Evolutionary conservation across 768 basidiomycete genomes (phyloP).

Genomic region (Amanita rimosa): DNA sequence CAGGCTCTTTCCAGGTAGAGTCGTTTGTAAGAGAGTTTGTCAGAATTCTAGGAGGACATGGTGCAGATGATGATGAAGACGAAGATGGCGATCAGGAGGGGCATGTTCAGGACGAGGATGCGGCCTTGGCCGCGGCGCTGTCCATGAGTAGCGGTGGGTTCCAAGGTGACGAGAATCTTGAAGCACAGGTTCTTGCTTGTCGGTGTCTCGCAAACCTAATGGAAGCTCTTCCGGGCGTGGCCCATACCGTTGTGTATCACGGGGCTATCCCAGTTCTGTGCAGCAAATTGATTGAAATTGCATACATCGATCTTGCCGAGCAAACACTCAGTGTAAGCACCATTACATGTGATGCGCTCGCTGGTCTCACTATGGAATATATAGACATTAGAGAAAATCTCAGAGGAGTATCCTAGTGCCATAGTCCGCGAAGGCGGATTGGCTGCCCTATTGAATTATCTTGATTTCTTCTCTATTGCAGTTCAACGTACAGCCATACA

Average conservation of each 20-base stretch:
- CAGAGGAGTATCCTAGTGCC: conserved; percentile 91
- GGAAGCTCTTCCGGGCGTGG: conserved; percentile 96
- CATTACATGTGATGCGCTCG: conserved; percentile 4
- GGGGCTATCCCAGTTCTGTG: conserved; percentile 98
- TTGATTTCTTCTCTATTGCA: conserved; percentile 98
- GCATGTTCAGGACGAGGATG: conserved; percentile 68
- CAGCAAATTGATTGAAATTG: conserved; percentile 94
- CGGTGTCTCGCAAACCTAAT: conserved; percentile 95
- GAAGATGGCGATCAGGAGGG: conserved; percentile 62
- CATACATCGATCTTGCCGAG: conserved; percentile 96
- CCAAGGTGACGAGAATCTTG: conserved; percentile 78
- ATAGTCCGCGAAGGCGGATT: conserved; percentile 96
- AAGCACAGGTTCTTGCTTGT: conserved; percentile 93
- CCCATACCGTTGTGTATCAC: conserved; percentile 95
- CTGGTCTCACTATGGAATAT: conserved; percentile 6
- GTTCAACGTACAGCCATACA: conserved; percentile 95
- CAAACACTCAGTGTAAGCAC: conserved; percentile 92
- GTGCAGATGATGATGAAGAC: conserved; percentile 60
- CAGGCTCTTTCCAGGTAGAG: conserved; percentile 92
- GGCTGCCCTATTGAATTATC: conserved; percentile 84
- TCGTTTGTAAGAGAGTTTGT: conserved; percentile 88
- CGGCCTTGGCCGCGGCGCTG: conserved; percentile 78
- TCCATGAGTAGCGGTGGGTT: conserved; percentile 64
- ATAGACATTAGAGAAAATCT: conserved; percentile 96
- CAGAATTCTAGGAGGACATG: conserved; percentile 76